Base-by-base conservation (phyloP, 345 rosid species). In the Eucalyptus cloeziana region DNA sequence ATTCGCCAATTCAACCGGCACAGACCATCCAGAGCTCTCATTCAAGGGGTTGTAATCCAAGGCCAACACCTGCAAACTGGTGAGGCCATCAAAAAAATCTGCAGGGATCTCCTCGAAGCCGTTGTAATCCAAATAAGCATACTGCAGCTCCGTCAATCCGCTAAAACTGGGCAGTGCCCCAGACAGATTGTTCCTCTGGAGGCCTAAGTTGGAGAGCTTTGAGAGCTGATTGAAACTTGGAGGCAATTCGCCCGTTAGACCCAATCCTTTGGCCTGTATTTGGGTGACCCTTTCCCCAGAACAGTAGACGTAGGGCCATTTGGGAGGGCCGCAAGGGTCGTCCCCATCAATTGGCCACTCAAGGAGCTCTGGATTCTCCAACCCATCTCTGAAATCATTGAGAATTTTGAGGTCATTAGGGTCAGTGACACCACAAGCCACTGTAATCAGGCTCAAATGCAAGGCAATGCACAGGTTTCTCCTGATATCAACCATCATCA, bases 241-340 rank as follows among this genome's bases (percentile, higher is more conserved):
- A 54, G 94, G 95, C 80, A 94, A 90, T 22, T 90, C 51, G 7
- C 95, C 94, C 56, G 83, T 89, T 64, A 94, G 93, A 89, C 93
- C 93, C 88, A 94, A 76, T 24, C 89, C 91, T 87, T 93, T 89
- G 87, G 92, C 94, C 91, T 94, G 95, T 90, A 94, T 90, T 88
- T 94, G 95, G 44, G 93, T 87, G 58, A 92, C 89, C 87, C 95
- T 91, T 33, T 89, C 91, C 52, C 91, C 88, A 54, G 94, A 91
- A 85, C 95, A 94, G 88, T 91, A 94, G 43, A 94, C 93, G 45
- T 91, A 91, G 87, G 94, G 93, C 94, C 95, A 94, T 45, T 86
- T 54, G 69, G 95, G 95, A 88, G 94, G 92, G 52, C 95, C 95
- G 88, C 95, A 94, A 2, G 95, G 95, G 87, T 93, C 93, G 64